These are phyloP conservation scores for Cladosporium sp. DNA, from an alignment of 2,329 filamentous ascomycete genomes.

Conservation along the genomic window DNA sequence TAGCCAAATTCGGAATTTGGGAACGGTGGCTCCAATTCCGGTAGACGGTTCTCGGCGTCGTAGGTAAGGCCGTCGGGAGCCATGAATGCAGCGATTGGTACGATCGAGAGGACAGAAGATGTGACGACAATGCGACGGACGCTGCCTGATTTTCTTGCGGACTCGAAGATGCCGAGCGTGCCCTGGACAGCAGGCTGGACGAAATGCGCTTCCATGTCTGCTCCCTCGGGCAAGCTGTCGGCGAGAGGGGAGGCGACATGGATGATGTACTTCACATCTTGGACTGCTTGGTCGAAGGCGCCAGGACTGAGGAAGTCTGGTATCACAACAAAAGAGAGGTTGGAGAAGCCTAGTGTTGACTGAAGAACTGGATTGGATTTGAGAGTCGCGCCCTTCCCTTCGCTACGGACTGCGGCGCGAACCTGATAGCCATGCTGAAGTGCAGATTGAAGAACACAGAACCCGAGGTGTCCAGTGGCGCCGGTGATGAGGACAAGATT, in stretches of 20 bases:
- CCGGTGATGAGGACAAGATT: conserved; percentile 33
- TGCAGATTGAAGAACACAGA: conserved; percentile 28
- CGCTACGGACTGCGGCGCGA: conserved; percentile 34
- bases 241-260: conserved; percentile 27
- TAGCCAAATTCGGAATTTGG: conserved; percentile 10
- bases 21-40: neutral
- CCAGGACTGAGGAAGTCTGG: conserved; percentile 27
- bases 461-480: conserved; percentile 37
- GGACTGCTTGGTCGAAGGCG: conserved; percentile 33
- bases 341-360: conserved; percentile 18
- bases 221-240: neutral
- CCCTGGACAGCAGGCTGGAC: conserved; percentile 28
- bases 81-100: neutral
- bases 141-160: conserved; percentile 29
- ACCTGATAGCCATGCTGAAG: conserved; percentile 35
- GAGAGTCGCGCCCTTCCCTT: conserved; percentile 28
- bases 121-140: conserved; percentile 41
- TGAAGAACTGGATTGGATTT: conserved; percentile 25
- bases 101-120: neutral
- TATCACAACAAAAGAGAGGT: conserved; percentile 31
- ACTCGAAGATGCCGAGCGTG: conserved; percentile 33
- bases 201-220: conserved; percentile 8
- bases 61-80: neutral
- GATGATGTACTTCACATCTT: conserved; percentile 28
- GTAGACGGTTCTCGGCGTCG: neutral